Percentiles rank a stretch among this genome's conserved stretches.
These are phyloP conservation scores for Gaertneriomyces sp. DNA, from an alignment of 192 early-diverging fungal genomes.

Conservation along the genomic window DNA sequence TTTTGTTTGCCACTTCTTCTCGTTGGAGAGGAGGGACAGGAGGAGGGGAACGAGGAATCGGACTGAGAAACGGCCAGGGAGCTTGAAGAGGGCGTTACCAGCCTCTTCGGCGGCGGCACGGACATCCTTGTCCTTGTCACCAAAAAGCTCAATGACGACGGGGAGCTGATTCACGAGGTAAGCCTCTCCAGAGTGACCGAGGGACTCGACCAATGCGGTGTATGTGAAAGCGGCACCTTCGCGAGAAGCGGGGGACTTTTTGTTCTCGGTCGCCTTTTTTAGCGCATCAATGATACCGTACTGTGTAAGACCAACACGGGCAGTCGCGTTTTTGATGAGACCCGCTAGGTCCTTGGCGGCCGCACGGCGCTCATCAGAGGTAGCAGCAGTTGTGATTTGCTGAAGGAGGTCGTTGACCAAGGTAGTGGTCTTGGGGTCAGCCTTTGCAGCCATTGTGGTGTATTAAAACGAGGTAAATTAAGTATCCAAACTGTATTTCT, in stretches of 20 bases:
- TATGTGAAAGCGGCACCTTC: conserved; percentile 61
- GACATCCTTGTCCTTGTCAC: conserved; percentile 50
- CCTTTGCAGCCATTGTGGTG: conserved; percentile 17
- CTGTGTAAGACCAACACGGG: conserved; percentile 52
- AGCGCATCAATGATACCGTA: conserved; percentile 59
- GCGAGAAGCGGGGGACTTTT: conserved; percentile 63
- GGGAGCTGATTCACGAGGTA: conserved; percentile 63
- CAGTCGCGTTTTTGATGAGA: conserved; percentile 56
- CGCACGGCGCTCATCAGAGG: conserved; percentile 46
- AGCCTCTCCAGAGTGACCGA: conserved; percentile 64
- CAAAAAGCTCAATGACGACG: conserved; percentile 54
- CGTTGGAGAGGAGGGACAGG: conserved; percentile 65
- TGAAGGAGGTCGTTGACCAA: conserved; percentile 28
- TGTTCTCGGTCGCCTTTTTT: conserved; percentile 59
- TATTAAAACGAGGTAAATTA: not conserved
- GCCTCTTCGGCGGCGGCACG: conserved; percentile 41
- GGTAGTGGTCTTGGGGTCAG: conserved; percentile 22
- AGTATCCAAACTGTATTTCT: too few relatives aligned
- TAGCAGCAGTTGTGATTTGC: conserved; percentile 31
- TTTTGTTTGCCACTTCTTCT: conserved; percentile 76
- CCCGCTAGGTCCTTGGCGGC: conserved; percentile 59
- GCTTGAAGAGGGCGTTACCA: conserved; percentile 41
- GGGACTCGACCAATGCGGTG: conserved; percentile 51
- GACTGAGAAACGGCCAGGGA: conserved; percentile 40
- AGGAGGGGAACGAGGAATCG: conserved; percentile 61